Conservation (phyloP, 1,284 basidiomycete genomes). For the Ceratobasidium sp. region DNA sequence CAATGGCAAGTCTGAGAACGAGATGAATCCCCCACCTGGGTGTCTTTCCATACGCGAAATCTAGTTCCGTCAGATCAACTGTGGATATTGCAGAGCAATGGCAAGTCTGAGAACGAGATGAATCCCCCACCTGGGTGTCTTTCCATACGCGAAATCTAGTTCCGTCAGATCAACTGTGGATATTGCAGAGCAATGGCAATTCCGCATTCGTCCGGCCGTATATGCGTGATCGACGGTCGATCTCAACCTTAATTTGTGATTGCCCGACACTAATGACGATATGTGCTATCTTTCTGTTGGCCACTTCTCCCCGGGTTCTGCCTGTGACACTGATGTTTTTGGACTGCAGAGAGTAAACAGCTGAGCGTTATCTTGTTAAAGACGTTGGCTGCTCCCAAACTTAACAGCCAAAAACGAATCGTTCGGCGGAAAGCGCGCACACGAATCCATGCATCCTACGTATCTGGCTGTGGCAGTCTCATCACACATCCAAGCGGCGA, state of each 20-base stretch:
- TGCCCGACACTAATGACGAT: neutral
- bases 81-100: neutral
- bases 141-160: neutral
- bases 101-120: neutral
- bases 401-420: neutral
- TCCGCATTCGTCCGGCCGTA: neutral
- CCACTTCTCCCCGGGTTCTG: neutral
- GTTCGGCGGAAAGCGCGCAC: neutral
- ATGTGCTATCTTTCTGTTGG: neutral
- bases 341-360: neutral
- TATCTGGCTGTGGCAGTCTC: neutral
- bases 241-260: slow-evolving; percentile 5
- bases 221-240: neutral
- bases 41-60: neutral
- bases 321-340: neutral
- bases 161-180: neutral
- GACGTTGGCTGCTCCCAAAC: neutral
- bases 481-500: neutral
- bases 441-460: neutral
- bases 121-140: neutral
- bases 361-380: neutral
- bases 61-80: neutral
- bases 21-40: neutral
- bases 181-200: neutral
- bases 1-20: neutral